A percentile compares a stretch with the other conserved stretches of the same genome.
These are phyloP conservation scores for Cytospora paraplurivora DNA, from an alignment of 2,329 filamentous ascomycete genomes.

Conservation along the genomic window DNA sequence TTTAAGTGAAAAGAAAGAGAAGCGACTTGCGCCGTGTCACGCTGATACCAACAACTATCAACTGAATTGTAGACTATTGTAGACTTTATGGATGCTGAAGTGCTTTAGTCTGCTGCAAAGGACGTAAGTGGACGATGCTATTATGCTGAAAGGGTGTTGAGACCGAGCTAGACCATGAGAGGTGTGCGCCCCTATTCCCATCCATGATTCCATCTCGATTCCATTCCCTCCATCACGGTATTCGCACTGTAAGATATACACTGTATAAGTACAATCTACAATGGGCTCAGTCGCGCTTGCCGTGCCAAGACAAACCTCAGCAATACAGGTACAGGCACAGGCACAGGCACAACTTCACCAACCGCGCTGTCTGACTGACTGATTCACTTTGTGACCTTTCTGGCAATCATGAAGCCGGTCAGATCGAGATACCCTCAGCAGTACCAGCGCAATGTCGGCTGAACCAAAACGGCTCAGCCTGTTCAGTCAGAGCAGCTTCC, in stretches of 20 bases:
- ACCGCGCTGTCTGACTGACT: neutral
- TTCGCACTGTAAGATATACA: neutral
- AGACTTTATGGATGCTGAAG: neutral
- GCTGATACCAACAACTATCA: neutral
- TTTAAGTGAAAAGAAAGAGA: neutral
- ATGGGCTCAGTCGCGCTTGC: neutral
- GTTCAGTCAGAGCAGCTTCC: slow-evolving; percentile 60
- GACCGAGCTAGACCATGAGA: no score
- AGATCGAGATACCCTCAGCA: neutral
- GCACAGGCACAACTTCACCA: neutral
- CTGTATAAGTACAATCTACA: neutral
- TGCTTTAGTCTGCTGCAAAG: neutral
- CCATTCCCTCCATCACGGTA: neutral
- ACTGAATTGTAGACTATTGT: neutral
- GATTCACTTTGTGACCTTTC: neutral
- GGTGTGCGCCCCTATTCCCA: neutral
- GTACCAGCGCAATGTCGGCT: slow-evolving; percentile 25
- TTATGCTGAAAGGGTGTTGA: no score
- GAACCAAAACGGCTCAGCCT: slow-evolving; percentile 44
- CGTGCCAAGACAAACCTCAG: neutral
- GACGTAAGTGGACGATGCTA: neutral
- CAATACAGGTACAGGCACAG: neutral
- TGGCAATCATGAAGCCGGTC: slow-evolving; percentile 17
- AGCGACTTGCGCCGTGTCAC: neutral
- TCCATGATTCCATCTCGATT: neutral